phyloP scores from a whole-genome alignment of 352 stramenopile species.

The Globisporangium polare region DNA sequence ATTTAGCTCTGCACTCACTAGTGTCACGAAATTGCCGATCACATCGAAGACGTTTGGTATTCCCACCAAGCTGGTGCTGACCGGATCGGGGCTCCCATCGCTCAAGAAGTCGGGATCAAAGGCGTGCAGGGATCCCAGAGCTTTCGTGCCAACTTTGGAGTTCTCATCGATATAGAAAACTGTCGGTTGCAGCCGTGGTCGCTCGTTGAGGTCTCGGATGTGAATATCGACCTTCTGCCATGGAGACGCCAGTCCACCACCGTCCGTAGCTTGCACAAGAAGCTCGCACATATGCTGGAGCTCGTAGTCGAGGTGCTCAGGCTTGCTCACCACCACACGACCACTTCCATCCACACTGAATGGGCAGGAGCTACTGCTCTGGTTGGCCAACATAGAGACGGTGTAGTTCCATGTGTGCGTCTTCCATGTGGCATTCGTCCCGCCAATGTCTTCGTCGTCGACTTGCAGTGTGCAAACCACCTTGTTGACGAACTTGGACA shows the following conservation, averaged over 20 bases:
- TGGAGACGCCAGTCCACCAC: slow-evolving; percentile 5
- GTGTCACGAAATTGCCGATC: slow-evolving; percentile 3
- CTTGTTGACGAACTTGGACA: neutral
- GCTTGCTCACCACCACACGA: neutral
- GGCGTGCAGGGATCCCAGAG: neutral
- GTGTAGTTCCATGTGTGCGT: slow-evolving; percentile 7
- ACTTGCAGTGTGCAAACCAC: slow-evolving; percentile 7
- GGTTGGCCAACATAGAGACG: too few species aligned
- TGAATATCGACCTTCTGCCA: slow-evolving; percentile 9
- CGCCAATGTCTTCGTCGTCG: neutral
- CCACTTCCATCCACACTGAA: slow-evolving; percentile 1
- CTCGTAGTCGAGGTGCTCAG: slow-evolving; percentile 4
- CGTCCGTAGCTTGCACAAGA: slow-evolving; percentile 1
- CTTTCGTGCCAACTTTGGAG: neutral
- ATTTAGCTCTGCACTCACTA: slow-evolving; percentile 2
- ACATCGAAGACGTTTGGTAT: slow-evolving; percentile 1
- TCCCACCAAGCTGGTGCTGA: neutral
- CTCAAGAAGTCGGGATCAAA: slow-evolving; percentile 9
- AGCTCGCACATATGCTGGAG: slow-evolving; percentile 6
- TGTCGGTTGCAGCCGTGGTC: neutral
- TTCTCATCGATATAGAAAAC: slow-evolving; percentile 13
- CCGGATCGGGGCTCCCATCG: neutral
- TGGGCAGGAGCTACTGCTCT: neutral
- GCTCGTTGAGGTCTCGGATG: slow-evolving; percentile 8
- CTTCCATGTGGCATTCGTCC: neutral